Evolutionary conservation across 768 basidiomycete species (phyloP), one percentile per base, ranked within the genome.

Genomic region (Lentinus tigrinus): DNA sequence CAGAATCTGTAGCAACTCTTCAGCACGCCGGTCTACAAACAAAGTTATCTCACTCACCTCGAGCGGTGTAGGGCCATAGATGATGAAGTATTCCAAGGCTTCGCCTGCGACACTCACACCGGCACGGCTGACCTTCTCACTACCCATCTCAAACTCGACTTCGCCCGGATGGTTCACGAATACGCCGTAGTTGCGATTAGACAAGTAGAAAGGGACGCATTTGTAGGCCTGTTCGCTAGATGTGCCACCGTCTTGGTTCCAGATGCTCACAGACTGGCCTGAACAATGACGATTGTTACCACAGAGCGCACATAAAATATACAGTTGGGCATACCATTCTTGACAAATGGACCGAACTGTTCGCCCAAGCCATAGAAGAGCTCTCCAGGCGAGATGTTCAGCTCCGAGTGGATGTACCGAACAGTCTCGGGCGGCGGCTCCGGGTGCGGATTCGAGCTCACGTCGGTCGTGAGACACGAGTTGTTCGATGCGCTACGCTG

Each of bases 181-280:
- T 14, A 90, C 80, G 34, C 88, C 89, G 60, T 90, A 91, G 56
- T 84, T 83, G 47, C 83, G 75, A 67, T 85, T 86, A 16, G 85
- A 86, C 65, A 88, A 81, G 61, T 85, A 86, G 71, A 87, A 88
- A 1, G 85, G 85, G 14, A 87, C 76, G 57, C 81, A 83, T 78
- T 85, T 85, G 70, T 86, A 87, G 0, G 83, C 82, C 63, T 85
- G 84, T 36, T 85, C 84, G 59, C 80, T 83, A 9, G 85, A 85
- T 0, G 87, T 91, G 31, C 89, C 88, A 23, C 88, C 88, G 64
- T 90, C 88, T 69, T 83, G 81, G 63, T 89, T 88, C 89, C 88
- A 90, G 4, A 88, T 73, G 59, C 78, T 82, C 44, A 89, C 73
- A 5, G 78, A 65, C 67, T 85, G 85, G 28, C 83, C 82, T 83